These are phyloP conservation scores for Glycyrrhiza uralensis DNA, from an alignment of 306 rosid genomes.

Conservation along the genomic window DNA sequence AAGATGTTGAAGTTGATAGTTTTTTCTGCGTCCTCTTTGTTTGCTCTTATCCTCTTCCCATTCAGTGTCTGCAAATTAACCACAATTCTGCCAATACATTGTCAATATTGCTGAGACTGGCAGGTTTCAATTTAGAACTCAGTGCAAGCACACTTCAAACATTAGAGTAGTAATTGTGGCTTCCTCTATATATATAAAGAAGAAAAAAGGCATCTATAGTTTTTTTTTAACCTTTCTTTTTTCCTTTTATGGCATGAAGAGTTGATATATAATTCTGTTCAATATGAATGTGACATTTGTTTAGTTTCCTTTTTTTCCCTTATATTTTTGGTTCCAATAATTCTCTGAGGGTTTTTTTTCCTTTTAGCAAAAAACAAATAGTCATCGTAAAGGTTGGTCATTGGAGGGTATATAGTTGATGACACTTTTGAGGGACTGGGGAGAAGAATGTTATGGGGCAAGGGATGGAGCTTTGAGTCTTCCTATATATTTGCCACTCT, in stretches of 20 bases:
- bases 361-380: conserved; percentile 32
- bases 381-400: conserved; percentile 26
- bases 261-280: neutral
- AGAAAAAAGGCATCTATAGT: neutral
- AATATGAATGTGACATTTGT: neutral
- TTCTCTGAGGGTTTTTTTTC: conserved; percentile 6
- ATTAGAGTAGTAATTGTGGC: neutral
- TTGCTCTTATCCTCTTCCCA: conserved; percentile 27
- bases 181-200: no score
- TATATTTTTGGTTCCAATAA: neutral
- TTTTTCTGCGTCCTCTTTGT: conserved; percentile 5
- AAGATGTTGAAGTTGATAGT: conserved; percentile 27
- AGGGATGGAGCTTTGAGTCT: conserved; percentile 66
- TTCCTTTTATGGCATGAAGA: conserved; percentile 1
- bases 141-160: no score
- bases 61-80: conserved; percentile 4
- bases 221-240: neutral
- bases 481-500: conserved; percentile 47
- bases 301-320: neutral
- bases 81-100: conserved; percentile 24
- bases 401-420: conserved; percentile 21
- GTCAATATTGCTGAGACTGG: neutral
- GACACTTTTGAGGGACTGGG: conserved; percentile 39
- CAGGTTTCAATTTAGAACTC: neutral
- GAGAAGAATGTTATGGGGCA: conserved; percentile 84